Evolutionary conservation across 164 flowering plant genomes (phyloP).

Genomic region (Vitis rupestris): DNA sequence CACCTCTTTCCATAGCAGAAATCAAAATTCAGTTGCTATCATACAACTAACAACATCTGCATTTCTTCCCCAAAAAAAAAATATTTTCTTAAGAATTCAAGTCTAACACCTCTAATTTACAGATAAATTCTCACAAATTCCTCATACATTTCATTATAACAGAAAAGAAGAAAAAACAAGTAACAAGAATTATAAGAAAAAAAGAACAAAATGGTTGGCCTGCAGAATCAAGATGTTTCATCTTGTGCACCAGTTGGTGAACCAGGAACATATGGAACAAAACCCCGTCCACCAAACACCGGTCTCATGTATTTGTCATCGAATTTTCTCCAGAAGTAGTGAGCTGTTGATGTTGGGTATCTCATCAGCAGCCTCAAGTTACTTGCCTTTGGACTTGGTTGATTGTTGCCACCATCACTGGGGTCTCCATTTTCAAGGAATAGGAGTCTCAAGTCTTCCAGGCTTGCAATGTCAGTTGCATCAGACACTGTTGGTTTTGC

Average conservation of each 20-base stretch:
- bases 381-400: constrained; percentile 18
- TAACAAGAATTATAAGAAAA: background rate
- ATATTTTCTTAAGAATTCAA: background rate
- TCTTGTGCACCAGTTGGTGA: constrained; percentile 44
- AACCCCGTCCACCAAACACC: constrained; percentile 74
- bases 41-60: background rate
- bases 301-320: constrained; percentile 83
- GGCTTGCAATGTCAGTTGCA: constrained; percentile 40
- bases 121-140: background rate
- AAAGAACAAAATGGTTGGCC: background rate
- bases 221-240: constrained; percentile 13
- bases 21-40: background rate
- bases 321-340: constrained; percentile 78
- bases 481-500: constrained; percentile 23
- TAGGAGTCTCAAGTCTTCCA: constrained; percentile 46
- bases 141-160: no score
- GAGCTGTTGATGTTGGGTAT: constrained; percentile 62
- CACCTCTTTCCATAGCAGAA: background rate
- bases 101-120: background rate
- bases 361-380: constrained; percentile 54
- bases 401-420: constrained; percentile 15
- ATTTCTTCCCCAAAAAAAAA: background rate
- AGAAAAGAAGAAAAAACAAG: background rate
- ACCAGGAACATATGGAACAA: constrained; percentile 57
- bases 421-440: constrained; percentile 45